Percentiles rank a stretch among this genome's conserved stretches.
These are phyloP conservation scores for Pichia sp. DNA, from an alignment of 1,139 yeast species.

Conservation along the genomic window DNA sequence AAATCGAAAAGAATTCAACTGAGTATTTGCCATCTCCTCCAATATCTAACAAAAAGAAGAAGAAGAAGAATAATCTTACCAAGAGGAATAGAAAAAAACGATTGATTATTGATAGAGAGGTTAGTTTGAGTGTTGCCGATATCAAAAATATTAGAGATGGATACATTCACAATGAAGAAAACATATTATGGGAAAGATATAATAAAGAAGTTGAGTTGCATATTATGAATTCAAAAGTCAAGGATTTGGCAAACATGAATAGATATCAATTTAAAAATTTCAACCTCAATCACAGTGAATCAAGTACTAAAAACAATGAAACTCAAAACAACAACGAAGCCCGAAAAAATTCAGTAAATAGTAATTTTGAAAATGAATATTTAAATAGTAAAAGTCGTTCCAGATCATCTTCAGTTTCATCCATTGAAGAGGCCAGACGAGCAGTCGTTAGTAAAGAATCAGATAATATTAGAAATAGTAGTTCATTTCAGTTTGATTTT, in stretches of 20 bases:
- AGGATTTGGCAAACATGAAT: too few species aligned
- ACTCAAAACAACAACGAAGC: not conserved
- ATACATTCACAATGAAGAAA: not conserved
- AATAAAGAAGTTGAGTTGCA: too few species aligned
- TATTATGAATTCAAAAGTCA: too few species aligned
- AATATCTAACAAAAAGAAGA: too few species aligned
- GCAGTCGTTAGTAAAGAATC: conserved; percentile 12
- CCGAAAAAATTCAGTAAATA: not conserved
- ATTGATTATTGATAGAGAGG: conserved; percentile 2
- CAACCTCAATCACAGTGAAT: too few species aligned
- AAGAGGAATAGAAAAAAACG: not conserved
- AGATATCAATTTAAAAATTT: too few species aligned
- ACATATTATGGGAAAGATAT: not conserved
- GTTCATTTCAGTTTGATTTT: conserved; percentile 16
- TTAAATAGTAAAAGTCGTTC: conserved; percentile 9
- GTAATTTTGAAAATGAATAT: conserved; percentile 6
- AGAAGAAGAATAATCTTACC: too few species aligned
- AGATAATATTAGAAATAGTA: conserved; percentile 11
- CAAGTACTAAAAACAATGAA: too few species aligned
- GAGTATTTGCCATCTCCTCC: too few species aligned
- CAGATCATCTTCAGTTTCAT: conserved; percentile 21
- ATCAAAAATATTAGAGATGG: conserved; percentile 7
- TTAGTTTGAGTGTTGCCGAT: not conserved
- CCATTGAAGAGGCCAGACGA: conserved; percentile 27
- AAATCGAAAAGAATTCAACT: too few species aligned